Base-by-base conservation (phyloP, 176 grass and related monocot species). In the Themeda triandra region DNA sequence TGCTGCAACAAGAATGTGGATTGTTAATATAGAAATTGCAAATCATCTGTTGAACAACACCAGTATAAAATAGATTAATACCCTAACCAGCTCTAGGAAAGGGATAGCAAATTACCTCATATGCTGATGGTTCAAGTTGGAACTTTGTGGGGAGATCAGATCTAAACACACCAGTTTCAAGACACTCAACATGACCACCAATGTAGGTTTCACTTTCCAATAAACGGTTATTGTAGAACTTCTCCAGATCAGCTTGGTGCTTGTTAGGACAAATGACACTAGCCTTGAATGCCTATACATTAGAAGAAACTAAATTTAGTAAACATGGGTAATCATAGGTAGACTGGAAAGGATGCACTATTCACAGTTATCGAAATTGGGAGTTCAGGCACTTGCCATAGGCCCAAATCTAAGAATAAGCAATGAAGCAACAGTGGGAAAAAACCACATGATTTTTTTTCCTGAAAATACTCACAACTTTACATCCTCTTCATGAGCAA, bases 141-240 rank as follows among this genome's bases (percentile, higher is more conserved):
- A 98, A 98, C 81, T 98, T 98, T 59, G 93, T 90, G 66, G 93
- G 93, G 82, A 98, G 93, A 90, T 98, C 96, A 77, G 96, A 98
- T 86, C 96, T 95, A 86, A 98, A 98, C 29, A 98, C 96, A 65
- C 96, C 96, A 86, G 91, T 98, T 94, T 98, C 96, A 85, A 98
- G 96, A 75, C 96, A 98, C 80, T 98, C 96, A 48, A 98, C 96
- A 80, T 98, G 96, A 76, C 96, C 96, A 63, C 96, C 93, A 65
- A 98, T 98, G 78, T 98, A 98, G 67, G 96, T 98, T 82, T 98
- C 96, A 23, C 96, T 95, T 92, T 98, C 96, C 85, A 98, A 89
- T 88, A 95, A 90, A 36, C 96, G 87, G 76, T 90, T 94, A 73
- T 86, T 98, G 71, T 90, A 89, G 80, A 98, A 98, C 81, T 95